Conservation (phyloP, 441 rosid genomes). For the Gossypium aridum region DNA sequence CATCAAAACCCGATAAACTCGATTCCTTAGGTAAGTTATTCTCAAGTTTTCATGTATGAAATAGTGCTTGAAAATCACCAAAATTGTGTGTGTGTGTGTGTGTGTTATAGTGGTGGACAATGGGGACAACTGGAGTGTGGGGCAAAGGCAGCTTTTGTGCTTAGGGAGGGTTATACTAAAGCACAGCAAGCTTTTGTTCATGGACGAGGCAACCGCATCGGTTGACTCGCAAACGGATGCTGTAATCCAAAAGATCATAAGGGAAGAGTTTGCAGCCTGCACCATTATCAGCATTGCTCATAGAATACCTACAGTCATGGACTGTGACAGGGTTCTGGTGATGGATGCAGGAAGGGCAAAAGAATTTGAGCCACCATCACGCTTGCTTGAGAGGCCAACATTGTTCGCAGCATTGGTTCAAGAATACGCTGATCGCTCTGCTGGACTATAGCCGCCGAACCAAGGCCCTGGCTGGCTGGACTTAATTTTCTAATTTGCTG, state of each 20-base stretch:
- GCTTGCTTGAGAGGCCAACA: conserved; percentile 59
- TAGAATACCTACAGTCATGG: conserved; percentile 95
- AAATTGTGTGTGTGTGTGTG: not conserved
- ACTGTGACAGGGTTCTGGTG: conserved; percentile 80
- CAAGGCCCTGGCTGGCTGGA: not conserved
- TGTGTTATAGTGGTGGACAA: conserved; percentile 56
- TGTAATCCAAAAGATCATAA: conserved; percentile 73
- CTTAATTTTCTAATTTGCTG: not conserved
- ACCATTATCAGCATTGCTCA: conserved; percentile 95
- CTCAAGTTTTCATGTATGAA: not conserved
- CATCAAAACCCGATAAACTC: conserved; percentile 75
- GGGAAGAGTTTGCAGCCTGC: conserved; percentile 71
- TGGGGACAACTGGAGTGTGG: conserved; percentile 98
- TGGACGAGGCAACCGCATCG: conserved; percentile 95
- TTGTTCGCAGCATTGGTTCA: conserved; percentile 83
- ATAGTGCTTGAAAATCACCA: not conserved
- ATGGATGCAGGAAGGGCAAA: conserved; percentile 75
- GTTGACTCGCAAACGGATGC: conserved; percentile 92
- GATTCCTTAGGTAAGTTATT: conserved; percentile 54
- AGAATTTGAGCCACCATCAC: conserved; percentile 70
- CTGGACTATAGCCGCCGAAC: conserved; percentile 33
- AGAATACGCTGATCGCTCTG: conserved; percentile 81
- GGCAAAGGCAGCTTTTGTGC: conserved; percentile 88
- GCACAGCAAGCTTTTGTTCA: conserved; percentile 62
- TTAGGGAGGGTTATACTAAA: conserved; percentile 85